Evolutionary conservation across 805 yeast genomes (phyloP).

Genomic region (Yamadazyma philogaea): DNA sequence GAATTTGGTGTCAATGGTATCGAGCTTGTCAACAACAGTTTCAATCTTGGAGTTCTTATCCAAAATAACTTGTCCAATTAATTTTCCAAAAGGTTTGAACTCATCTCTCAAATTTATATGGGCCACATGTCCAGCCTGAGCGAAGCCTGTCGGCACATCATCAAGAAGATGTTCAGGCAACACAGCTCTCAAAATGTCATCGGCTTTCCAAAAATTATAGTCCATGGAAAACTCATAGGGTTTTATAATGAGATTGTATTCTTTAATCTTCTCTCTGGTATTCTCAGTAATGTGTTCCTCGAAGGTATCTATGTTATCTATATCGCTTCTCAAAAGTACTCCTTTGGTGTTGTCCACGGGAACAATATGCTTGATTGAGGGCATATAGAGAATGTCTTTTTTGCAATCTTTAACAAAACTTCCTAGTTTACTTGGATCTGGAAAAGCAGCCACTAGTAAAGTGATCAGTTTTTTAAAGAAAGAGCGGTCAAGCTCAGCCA

Average conservation of each 20-base stretch:
- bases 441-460: slow-evolving; percentile 65
- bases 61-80: slow-evolving; percentile 86
- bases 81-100: slow-evolving; percentile 71
- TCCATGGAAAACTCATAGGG: slow-evolving; percentile 57
- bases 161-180: slow-evolving; percentile 67
- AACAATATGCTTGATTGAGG: slow-evolving; percentile 68
- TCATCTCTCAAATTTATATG: slow-evolving; percentile 84
- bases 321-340: slow-evolving; percentile 56
- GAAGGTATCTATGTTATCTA: slow-evolving; percentile 16
- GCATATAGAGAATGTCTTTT: slow-evolving; percentile 63
- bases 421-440: slow-evolving; percentile 62
- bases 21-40: slow-evolving; percentile 91
- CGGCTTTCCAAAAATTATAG: slow-evolving; percentile 85
- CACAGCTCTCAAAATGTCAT: slow-evolving; percentile 75
- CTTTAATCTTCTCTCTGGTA: slow-evolving; percentile 46
- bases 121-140: slow-evolving; percentile 93
- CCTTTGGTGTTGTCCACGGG: slow-evolving; percentile 40
- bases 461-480: slow-evolving; percentile 58
- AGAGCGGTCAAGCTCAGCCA: slow-evolving; percentile 63
- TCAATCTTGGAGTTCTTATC: slow-evolving; percentile 80
- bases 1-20: slow-evolving; percentile 80
- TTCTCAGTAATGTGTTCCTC: slow-evolving; percentile 30
- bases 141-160: slow-evolving; percentile 86
- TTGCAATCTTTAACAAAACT: slow-evolving; percentile 56
- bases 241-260: slow-evolving; percentile 44